Conservation (phyloP, 495 filamentous ascomycete species). For the Talaromyces ruber region DNA sequence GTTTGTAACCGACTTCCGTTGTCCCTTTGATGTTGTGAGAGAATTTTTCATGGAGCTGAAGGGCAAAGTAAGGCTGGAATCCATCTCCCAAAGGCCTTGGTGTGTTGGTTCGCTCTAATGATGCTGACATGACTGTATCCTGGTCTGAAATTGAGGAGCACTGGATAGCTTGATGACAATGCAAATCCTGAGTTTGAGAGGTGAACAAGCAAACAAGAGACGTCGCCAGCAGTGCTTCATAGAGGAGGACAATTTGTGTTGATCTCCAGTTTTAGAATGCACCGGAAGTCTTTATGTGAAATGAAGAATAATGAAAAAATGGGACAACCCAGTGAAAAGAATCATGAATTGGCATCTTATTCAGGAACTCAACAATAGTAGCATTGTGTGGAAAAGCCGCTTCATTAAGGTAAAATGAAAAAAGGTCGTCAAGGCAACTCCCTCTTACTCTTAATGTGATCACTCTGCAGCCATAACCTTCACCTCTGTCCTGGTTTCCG, state of each 20-base stretch:
- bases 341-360: neutral
- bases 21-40: neutral
- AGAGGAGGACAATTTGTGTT: neutral
- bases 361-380: neutral
- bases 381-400: neutral
- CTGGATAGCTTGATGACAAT: neutral
- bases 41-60: neutral
- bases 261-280: neutral
- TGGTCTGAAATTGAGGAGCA: neutral
- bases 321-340: neutral
- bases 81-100: neutral
- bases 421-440: neutral
- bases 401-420: neutral
- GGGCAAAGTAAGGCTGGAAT: neutral
- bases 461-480: neutral
- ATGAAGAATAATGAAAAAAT: neutral
- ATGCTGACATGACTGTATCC: neutral
- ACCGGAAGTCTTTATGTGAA: neutral
- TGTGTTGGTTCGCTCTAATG: neutral
- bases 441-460: neutral
- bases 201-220: neutral
- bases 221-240: neutral
- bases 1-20: neutral
- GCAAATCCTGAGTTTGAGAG: neutral
- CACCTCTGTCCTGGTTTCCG: conserved; percentile 19